Evolutionary conservation across 106 monocot genomes (phyloP).

Genomic region (Allium sativum): DNA sequence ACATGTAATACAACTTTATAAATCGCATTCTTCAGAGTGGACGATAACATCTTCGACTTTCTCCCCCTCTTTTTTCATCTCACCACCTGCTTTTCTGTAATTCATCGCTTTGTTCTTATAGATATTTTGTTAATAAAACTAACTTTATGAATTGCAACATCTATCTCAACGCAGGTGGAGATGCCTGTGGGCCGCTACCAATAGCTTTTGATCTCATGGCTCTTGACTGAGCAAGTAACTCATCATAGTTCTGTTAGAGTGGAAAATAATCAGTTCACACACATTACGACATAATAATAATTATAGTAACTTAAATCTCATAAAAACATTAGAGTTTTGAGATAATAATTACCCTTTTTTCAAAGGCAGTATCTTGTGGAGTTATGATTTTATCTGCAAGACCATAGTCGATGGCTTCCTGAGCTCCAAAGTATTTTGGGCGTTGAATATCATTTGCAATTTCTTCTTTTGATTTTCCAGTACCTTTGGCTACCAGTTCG

Average conservation of each 20-base stretch:
- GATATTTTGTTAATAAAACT: no score
- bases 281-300: not conserved
- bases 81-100: no score
- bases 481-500: slow-evolving; percentile 67
- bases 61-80: no score
- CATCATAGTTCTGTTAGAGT: slow-evolving; percentile 47
- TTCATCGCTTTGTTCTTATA: no score
- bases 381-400: slow-evolving; percentile 77
- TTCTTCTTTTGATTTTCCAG: slow-evolving; percentile 83
- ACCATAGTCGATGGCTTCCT: slow-evolving; percentile 92
- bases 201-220: slow-evolving; percentile 37
- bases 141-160: not conserved
- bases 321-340: not conserved
- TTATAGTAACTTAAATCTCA: no score
- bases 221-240: slow-evolving; percentile 65
- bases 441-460: slow-evolving; percentile 68
- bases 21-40: no score
- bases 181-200: not conserved
- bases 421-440: slow-evolving; percentile 68
- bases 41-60: no score
- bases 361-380: slow-evolving; percentile 53
- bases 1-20: no score
- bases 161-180: not conserved
- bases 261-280: not conserved
- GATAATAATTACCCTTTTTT: slow-evolving; percentile 48